phyloP scores from a whole-genome alignment of 2,329 filamentous ascomycete species.

The Dothideomycetes sp. region DNA sequence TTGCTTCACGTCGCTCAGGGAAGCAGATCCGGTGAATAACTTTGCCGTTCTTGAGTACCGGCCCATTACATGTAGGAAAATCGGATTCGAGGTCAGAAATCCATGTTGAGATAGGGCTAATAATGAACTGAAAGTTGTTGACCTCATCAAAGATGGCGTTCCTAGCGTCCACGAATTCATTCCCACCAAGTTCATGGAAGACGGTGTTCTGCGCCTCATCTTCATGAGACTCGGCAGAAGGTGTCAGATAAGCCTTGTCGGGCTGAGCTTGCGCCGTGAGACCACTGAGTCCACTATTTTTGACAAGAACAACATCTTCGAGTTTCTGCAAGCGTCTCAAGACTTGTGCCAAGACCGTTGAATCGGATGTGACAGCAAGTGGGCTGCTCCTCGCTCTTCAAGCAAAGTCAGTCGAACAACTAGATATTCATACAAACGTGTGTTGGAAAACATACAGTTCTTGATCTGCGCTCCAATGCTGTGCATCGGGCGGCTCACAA shows the following conservation, averaged over 20 bases:
- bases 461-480: background rate
- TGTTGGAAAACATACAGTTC: background rate
- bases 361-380: background rate
- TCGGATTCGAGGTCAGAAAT: background rate
- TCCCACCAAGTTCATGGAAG: background rate
- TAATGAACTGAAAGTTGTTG: background rate
- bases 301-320: constrained; percentile 6
- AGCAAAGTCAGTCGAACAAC: background rate
- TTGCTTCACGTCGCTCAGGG: constrained; percentile 16
- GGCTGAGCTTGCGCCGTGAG: background rate
- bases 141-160: too few species aligned
- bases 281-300: background rate
- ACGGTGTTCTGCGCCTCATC: constrained; percentile 5
- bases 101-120: background rate
- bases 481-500: constrained; percentile 14
- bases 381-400: background rate
- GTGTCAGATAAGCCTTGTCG: background rate
- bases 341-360: constrained; percentile 4
- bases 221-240: background rate
- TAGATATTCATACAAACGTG: too few species aligned
- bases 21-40: constrained; percentile 14
- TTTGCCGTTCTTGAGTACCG: too few species aligned
- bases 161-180: too few species aligned
- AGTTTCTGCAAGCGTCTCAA: constrained; percentile 4
- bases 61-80: background rate